Percentiles rank a stretch among this genome's conserved stretches.
These are phyloP conservation scores for Aureobasidium sp. DNA, from an alignment of 2,329 filamentous ascomycete species.

Conservation along the genomic window DNA sequence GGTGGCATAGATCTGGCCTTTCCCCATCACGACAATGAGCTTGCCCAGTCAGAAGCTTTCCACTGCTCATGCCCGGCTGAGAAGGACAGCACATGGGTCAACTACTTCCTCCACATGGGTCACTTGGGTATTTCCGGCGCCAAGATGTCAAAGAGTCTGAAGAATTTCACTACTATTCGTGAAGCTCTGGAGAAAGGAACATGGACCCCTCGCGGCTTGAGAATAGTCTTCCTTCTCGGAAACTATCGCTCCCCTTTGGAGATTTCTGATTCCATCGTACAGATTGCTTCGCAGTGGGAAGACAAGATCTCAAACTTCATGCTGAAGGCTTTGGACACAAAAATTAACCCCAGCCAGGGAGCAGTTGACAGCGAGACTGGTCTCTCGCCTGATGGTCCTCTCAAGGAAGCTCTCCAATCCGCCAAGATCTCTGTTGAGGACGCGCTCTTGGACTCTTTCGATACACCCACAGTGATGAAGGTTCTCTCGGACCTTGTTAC, in stretches of 20 bases:
- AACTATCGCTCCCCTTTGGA: slow-evolving; percentile 88
- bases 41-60: slow-evolving; percentile 85
- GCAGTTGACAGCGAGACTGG: slow-evolving; percentile 18
- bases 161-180: slow-evolving; percentile 86
- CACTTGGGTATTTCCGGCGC: slow-evolving; percentile 81
- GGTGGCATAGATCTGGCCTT: slow-evolving; percentile 88
- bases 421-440: slow-evolving; percentile 52
- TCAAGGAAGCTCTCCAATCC: slow-evolving; percentile 36
- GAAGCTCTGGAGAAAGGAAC: slow-evolving; percentile 62
- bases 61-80: slow-evolving; percentile 41
- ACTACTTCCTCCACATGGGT: slow-evolving; percentile 94
- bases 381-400: slow-evolving; percentile 25
- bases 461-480: slow-evolving; percentile 73
- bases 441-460: slow-evolving; percentile 75
- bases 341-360: slow-evolving; percentile 19
- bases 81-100: slow-evolving; percentile 59
- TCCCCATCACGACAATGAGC: slow-evolving; percentile 87
- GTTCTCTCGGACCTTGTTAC: slow-evolving; percentile 71
- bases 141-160: slow-evolving; percentile 93
- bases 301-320: slow-evolving; percentile 66
- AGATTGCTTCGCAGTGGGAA: slow-evolving; percentile 70
- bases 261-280: slow-evolving; percentile 75
- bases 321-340: slow-evolving; percentile 47
- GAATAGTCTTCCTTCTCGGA: slow-evolving; percentile 80
- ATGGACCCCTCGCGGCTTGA: slow-evolving; percentile 71